Evolutionary conservation across 2,329 filamentous ascomycete genomes (phyloP), one percentile per base, ranked within the genome.

Genomic region (Chrysosporium queenslandicum): DNA sequence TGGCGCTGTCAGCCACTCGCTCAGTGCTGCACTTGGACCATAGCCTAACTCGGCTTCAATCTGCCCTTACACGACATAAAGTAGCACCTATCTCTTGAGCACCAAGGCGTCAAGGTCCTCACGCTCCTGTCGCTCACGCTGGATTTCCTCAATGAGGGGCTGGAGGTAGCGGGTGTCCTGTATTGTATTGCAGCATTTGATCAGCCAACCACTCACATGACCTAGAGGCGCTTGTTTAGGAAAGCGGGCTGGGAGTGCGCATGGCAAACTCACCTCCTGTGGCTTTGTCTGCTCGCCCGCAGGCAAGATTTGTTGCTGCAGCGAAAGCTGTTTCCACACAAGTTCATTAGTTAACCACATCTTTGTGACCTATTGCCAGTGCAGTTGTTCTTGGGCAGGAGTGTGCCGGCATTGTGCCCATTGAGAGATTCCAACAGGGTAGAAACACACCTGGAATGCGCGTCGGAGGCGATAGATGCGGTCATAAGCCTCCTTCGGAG

Each of bases 401-500:
- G 3, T 21, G 2, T n/a, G n/a, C n/a, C n/a, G n/a, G n/a, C n/a
- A n/a, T n/a, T n/a, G n/a, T n/a, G n/a, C n/a, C n/a, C n/a, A n/a
- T n/a, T n/a, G n/a, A 16, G 7, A 12, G 14, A 25, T 23, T 11
- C 14, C n/a, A 11, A 27, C n/a, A 41, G 36, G 12, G 7, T 8
- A 2, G 30, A 45, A 46, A 58, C 68, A 59, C 74, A 86, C 83
- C 79, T 98, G 92, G 74, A 94, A 83, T 65, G 92, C 91, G 74
- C 92, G 84, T 76, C 92, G 87, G 73, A 98, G 82, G 68, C 92
- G 90, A 84, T 89, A 98, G 70, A 97, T 82, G 71, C 92, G 91
- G 77, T 98, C 92, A 76, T 97, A 97, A 65, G 84, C 80, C 70
- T 92, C 87, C 78, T 94, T 87, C 65, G 87, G 80, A 54, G 86